Evolutionary conservation across 768 basidiomycete species (phyloP).

Genomic region (Lentinula aciculospora): DNA sequence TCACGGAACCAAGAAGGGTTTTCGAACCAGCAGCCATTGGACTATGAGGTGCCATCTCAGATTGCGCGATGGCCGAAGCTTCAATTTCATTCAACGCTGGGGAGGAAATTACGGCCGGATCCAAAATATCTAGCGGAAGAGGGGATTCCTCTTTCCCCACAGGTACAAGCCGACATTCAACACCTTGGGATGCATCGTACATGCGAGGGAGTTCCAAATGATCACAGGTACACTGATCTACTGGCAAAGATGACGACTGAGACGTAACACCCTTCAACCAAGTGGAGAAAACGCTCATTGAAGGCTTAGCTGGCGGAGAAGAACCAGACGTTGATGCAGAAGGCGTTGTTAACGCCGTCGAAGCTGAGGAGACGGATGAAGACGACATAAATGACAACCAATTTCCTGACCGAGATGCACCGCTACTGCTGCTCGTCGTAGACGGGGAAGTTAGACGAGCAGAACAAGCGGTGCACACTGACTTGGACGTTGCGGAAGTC

Average conservation of each 20-base stretch:
- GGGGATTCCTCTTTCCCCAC: background rate
- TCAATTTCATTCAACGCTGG: background rate
- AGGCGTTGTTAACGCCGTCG: conserved; percentile 8
- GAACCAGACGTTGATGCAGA: conserved; percentile 3
- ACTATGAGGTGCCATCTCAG: background rate
- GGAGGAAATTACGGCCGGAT: background rate
- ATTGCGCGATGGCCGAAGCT: background rate
- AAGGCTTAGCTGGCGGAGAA: background rate
- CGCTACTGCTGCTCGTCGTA: background rate
- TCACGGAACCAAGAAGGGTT: background rate
- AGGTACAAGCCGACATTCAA: background rate
- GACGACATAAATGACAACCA: conserved; percentile 8
- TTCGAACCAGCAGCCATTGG: background rate
- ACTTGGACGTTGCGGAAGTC: background rate
- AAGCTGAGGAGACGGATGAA: conserved; percentile 12
- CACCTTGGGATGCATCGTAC: background rate
- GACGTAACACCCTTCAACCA: background rate
- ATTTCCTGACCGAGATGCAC: background rate
- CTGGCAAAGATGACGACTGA: background rate
- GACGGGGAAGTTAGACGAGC: background rate
- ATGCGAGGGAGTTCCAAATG: background rate
- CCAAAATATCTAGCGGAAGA: background rate
- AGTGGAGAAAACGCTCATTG: background rate
- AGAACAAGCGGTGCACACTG: background rate
- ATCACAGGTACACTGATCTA: background rate